Base-by-base conservation (phyloP, 331 rosid genomes). In the Malus hybrid region DNA sequence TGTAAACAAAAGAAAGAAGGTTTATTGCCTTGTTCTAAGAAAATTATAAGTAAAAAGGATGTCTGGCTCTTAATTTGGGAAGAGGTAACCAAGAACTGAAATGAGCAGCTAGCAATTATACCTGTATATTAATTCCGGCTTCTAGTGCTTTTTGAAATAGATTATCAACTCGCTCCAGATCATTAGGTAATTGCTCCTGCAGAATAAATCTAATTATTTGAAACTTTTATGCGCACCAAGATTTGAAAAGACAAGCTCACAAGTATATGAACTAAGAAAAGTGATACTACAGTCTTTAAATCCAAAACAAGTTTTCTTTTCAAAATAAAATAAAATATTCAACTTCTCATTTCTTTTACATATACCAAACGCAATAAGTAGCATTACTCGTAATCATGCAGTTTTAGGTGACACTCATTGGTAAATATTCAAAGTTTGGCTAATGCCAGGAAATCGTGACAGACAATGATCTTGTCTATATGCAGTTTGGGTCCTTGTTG, bases 131-230 rank as follows among this genome's bases (percentile, higher is more conserved):
- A 75, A 95, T 88, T 70, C 97, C 98, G 57, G 87, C 88, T 66
- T 89, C 89, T 78, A 70, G 28, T 75, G 99, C 93, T 73, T 82
- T 89, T 75, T 83, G 85, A 88, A 95, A 95, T 69, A 95, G 87
- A 74, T 9, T 85, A 78, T 95, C 91, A 46, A 95, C 97, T 82
- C 98, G 89, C 73, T 57, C 81, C 73, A 85, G 80, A 82, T 95
- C 98, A 69, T 87, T 87, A 32, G 97, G 96, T 56, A 95, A 81
- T 55, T 95, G 96, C 82, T 90, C 99, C 99, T 92, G 83, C 76
- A 66, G 73, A 82, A 72, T 56, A 79, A 80, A 74, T 52, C 1
- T 15, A 52, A 6, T 42, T 63, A 77, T 74, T 46, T 75, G 67
- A 77, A 77, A 34, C 60, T 78, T 50, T 57, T 57, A 15, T 73